Conservation (phyloP, 2,329 filamentous ascomycete genomes). For the Alternaria gansuensis region DNA sequence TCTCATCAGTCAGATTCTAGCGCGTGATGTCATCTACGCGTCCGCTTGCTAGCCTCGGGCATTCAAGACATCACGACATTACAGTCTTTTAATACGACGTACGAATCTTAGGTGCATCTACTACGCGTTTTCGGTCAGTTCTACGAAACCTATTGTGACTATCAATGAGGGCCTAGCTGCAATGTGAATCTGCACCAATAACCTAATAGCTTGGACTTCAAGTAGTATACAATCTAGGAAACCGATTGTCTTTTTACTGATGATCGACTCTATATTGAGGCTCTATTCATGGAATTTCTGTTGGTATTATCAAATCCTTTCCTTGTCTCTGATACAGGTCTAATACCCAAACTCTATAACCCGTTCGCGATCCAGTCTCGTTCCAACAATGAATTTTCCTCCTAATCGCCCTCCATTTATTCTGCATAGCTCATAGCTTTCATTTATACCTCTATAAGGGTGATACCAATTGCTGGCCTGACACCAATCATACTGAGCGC, state of each 20-base stretch:
- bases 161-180: too few relatives aligned
- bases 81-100: not conserved
- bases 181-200: too few relatives aligned
- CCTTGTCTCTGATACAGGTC: too few relatives aligned
- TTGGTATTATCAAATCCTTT: too few relatives aligned
- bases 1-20: not conserved
- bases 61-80: not conserved
- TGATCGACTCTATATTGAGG: too few relatives aligned
- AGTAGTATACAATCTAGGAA: too few relatives aligned
- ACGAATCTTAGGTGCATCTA: not conserved
- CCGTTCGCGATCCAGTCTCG: not conserved
- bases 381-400: not conserved
- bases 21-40: slow-evolving; percentile 1
- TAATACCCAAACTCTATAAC: not conserved
- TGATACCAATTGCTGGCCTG: not conserved
- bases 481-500: too few relatives aligned
- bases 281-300: too few relatives aligned
- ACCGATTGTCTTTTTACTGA: too few relatives aligned
- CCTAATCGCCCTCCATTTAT: not conserved
- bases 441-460: not conserved
- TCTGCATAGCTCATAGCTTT: not conserved
- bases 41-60: not conserved
- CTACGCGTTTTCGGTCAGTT: too few relatives aligned
- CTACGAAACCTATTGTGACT: too few relatives aligned
- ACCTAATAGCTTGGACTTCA: too few relatives aligned